Conservation (phyloP, 2,329 filamentous ascomycete genomes). For the Magnaporthiopsis incrustans region DNA sequence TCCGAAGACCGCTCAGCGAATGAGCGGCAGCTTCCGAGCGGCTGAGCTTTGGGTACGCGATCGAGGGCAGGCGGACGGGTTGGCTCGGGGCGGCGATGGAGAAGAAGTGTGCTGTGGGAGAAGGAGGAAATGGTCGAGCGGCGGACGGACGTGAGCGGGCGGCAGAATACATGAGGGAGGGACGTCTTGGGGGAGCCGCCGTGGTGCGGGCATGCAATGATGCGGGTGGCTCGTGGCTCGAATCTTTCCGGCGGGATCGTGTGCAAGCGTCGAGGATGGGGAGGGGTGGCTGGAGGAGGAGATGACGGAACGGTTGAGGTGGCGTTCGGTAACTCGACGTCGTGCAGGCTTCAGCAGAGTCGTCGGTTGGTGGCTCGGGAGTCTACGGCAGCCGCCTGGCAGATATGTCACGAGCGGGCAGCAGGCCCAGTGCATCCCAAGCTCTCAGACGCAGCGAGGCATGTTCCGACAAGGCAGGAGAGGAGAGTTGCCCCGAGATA, state of each 20-base stretch:
- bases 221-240: background rate
- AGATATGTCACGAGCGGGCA: background rate
- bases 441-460: constrained; percentile 1
- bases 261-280: background rate
- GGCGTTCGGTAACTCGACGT: background rate
- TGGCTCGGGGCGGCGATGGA: constrained; percentile 1
- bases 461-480: background rate
- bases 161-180: constrained; percentile 6
- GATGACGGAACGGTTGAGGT: background rate
- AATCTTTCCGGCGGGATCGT: background rate
- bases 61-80: background rate
- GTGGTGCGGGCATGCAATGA: background rate
- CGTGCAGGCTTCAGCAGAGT: background rate
- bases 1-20: constrained; percentile 16
- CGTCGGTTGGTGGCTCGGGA: background rate
- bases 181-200: background rate
- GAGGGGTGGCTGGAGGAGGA: background rate
- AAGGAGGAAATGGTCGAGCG: constrained; percentile 1
- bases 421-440: constrained; percentile 3
- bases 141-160: background rate
- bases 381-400: background rate
- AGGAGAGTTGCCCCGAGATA: background rate
- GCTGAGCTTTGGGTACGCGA: background rate
- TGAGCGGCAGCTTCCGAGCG: background rate
- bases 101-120: background rate